Evolutionary conservation across 768 basidiomycete genomes (phyloP).

Genomic region (Jaapia argillacea): DNA sequence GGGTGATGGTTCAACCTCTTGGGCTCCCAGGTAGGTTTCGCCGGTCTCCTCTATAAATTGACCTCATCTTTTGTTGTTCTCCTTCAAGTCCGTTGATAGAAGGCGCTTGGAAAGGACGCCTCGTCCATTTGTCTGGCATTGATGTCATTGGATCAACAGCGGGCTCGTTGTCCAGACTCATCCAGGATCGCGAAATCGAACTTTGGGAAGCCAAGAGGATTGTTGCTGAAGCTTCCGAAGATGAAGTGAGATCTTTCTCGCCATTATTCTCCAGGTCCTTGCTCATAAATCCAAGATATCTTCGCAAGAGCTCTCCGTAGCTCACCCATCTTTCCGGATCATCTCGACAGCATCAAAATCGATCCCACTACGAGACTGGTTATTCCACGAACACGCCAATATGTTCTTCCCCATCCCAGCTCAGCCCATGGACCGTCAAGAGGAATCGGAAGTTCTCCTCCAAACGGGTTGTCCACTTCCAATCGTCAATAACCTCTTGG

Average conservation of each 20-base stretch:
- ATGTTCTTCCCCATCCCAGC: conserved; percentile 59
- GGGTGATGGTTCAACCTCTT: conserved; percentile 42
- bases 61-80: background rate
- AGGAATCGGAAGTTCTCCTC: conserved; percentile 39
- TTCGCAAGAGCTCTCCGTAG: conserved; percentile 33
- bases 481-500: conserved; percentile 30
- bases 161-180: conserved; percentile 46
- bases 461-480: conserved; percentile 37
- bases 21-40: conserved; percentile 43
- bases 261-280: conserved; percentile 12
- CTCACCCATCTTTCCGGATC: conserved; percentile 50
- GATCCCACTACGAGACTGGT: conserved; percentile 57
- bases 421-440: conserved; percentile 44
- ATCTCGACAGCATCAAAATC: conserved; percentile 57
- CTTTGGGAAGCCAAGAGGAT: conserved; percentile 57
- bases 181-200: conserved; percentile 54
- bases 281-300: conserved; percentile 4
- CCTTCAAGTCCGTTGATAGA: conserved; percentile 40
- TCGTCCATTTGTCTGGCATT: conserved; percentile 49
- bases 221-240: conserved; percentile 34
- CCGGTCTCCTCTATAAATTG: background rate
- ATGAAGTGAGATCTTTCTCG: conserved; percentile 29
- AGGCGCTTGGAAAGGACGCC: conserved; percentile 43
- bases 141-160: conserved; percentile 61
- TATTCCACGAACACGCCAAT: conserved; percentile 55